A percentile compares a stretch with the other conserved stretches of the same genome.
phyloP scores from a whole-genome alignment of 2,329 filamentous ascomycete species.

The Alternaria sp. region DNA sequence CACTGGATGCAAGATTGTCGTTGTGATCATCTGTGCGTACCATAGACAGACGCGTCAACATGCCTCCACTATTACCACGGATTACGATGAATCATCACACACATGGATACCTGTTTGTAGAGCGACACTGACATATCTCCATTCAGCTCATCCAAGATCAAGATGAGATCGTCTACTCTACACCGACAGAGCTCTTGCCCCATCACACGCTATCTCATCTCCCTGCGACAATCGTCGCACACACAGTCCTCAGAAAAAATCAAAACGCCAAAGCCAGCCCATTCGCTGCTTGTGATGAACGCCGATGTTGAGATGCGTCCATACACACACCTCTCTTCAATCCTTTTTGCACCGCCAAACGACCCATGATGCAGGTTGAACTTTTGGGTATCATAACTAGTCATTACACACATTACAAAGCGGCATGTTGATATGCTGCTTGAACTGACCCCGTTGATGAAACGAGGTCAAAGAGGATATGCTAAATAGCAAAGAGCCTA shows the following conservation, averaged over 20 bases:
- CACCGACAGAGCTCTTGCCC: not conserved
- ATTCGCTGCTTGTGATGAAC: conserved; percentile 38
- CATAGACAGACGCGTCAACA: too few relatives aligned
- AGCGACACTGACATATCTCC: not conserved
- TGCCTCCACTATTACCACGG: too few relatives aligned
- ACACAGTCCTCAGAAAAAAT: not conserved
- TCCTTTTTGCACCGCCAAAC: conserved; percentile 35
- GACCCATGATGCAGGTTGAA: conserved; percentile 52
- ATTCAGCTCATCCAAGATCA: not conserved
- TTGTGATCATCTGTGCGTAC: too few relatives aligned
- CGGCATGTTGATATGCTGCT: conserved; percentile 49
- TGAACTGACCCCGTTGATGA: conserved; percentile 41
- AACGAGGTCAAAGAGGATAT: conserved; percentile 27
- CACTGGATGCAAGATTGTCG: too few relatives aligned
- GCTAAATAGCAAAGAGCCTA: conserved; percentile 41
- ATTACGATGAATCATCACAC: not conserved
- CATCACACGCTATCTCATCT: not conserved
- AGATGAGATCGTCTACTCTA: conserved; percentile 1
- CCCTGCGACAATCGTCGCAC: conserved; percentile 4
- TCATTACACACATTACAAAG: conserved; percentile 50
- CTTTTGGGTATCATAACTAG: conserved; percentile 52
- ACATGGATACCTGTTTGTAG: not conserved
- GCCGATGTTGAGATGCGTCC: conserved; percentile 50
- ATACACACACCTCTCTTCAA: conserved; percentile 25
- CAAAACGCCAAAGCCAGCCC: conserved; percentile 16